These are phyloP conservation scores for Coemansia sp. DNA, from an alignment of 192 early-diverging fungal species.

Conservation along the genomic window DNA sequence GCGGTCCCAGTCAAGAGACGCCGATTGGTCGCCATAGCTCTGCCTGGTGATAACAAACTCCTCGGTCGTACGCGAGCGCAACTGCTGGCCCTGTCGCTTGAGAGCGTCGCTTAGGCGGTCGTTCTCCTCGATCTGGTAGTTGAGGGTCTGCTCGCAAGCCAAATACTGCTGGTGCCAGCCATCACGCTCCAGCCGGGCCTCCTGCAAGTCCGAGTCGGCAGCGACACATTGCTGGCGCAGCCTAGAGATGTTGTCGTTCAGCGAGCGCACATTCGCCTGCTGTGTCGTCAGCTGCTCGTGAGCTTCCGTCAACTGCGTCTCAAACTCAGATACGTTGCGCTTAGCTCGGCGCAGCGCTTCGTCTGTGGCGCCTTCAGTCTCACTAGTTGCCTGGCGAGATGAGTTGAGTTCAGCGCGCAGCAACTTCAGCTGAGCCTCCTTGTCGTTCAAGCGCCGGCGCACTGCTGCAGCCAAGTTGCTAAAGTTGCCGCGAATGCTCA, in stretches of 20 bases:
- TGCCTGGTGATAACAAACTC: slow-evolving; percentile 10
- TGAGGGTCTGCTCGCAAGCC: slow-evolving; percentile 20
- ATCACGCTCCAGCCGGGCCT: slow-evolving; percentile 38
- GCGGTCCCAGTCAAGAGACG: slow-evolving; percentile 28
- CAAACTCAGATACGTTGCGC: slow-evolving; percentile 15
- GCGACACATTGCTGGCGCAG: slow-evolving; percentile 32
- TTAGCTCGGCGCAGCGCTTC: slow-evolving; percentile 18
- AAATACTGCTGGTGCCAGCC: slow-evolving; percentile 39
- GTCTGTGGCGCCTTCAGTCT: background rate
- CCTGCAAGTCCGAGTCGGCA: slow-evolving; percentile 25
- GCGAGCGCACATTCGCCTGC: slow-evolving; percentile 24
- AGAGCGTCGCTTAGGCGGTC: slow-evolving; percentile 16
- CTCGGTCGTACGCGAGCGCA: slow-evolving; percentile 18
- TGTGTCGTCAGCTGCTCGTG: slow-evolving; percentile 35
- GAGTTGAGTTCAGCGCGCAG: slow-evolving; percentile 19
- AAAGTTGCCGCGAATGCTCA: slow-evolving; percentile 50
- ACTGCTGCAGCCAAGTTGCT: slow-evolving; percentile 35
- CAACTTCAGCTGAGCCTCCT: slow-evolving; percentile 20
- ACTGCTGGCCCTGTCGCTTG: slow-evolving; percentile 1
- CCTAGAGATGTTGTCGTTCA: slow-evolving; percentile 21
- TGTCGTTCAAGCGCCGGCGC: slow-evolving; percentile 26
- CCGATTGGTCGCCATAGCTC: slow-evolving; percentile 17
- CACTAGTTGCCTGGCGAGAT: slow-evolving; percentile 5
- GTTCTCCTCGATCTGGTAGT: slow-evolving; percentile 28
- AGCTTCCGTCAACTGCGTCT: slow-evolving; percentile 26